Conservation (phyloP, 2,329 filamentous ascomycete genomes). For the Pleoardoris graminearum region DNA sequence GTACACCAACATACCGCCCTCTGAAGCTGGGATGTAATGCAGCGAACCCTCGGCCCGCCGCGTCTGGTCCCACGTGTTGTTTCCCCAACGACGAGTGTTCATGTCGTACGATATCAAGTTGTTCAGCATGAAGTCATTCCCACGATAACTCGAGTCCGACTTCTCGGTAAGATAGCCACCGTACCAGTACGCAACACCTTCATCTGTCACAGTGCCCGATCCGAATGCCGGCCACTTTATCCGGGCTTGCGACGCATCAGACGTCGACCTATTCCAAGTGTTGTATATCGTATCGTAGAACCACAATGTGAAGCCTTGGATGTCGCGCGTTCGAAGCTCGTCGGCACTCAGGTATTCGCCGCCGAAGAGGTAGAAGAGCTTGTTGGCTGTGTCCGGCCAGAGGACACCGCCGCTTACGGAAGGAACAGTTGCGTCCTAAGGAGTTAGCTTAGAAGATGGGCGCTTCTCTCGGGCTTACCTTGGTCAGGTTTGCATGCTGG, state of each 20-base stretch:
- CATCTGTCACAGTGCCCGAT: slow-evolving; percentile 16
- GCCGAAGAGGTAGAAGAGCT: slow-evolving; percentile 63
- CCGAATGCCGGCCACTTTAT: slow-evolving; percentile 23
- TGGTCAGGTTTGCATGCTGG: slow-evolving; percentile 17
- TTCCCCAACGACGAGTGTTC: slow-evolving; percentile 54
- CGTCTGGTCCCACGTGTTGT: slow-evolving; percentile 54
- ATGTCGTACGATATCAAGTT: slow-evolving; percentile 59
- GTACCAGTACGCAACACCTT: slow-evolving; percentile 57
- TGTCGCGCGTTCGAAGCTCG: slow-evolving; percentile 46
- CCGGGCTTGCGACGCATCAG: slow-evolving; percentile 13
- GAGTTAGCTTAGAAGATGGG: slow-evolving; percentile 57
- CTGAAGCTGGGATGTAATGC: slow-evolving; percentile 61
- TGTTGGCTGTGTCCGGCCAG: slow-evolving; percentile 63
- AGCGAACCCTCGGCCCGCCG: slow-evolving; percentile 61
- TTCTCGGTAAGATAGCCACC: slow-evolving; percentile 62
- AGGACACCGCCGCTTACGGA: slow-evolving; percentile 49
- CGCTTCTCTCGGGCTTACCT: slow-evolving; percentile 51
- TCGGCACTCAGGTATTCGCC: slow-evolving; percentile 51
- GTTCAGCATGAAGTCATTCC: slow-evolving; percentile 46
- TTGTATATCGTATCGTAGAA: slow-evolving; percentile 59
- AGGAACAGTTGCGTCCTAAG: slow-evolving; percentile 8
- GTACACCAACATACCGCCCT: slow-evolving; percentile 61
- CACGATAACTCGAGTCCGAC: slow-evolving; percentile 42
- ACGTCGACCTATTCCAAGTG: slow-evolving; percentile 55
- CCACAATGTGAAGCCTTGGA: slow-evolving; percentile 46